These are phyloP conservation scores for Hyphodiscus sp. DNA, from an alignment of 2,329 filamentous ascomycete species.

Conservation along the genomic window DNA sequence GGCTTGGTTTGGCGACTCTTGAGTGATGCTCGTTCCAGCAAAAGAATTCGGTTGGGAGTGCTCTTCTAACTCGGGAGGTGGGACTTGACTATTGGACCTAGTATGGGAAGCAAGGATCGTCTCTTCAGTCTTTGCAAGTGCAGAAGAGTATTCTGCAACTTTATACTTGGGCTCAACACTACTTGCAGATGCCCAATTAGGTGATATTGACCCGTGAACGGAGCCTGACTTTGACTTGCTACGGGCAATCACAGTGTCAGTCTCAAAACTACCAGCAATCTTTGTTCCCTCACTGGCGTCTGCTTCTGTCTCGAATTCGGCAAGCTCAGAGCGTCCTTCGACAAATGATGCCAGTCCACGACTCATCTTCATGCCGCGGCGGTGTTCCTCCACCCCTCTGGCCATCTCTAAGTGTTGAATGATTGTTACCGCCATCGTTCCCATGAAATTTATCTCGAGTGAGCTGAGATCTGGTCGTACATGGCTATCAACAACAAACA, in stretches of 20 bases:
- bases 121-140: slow-evolving; percentile 16
- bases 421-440: slow-evolving; percentile 48
- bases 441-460: slow-evolving; percentile 48
- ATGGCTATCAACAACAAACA: slow-evolving; percentile 52
- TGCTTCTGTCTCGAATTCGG: slow-evolving; percentile 24
- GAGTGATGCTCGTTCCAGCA: slow-evolving; percentile 9
- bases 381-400: slow-evolving; percentile 46
- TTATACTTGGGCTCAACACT: slow-evolving; percentile 19
- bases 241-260: slow-evolving; percentile 11
- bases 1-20: slow-evolving; percentile 14
- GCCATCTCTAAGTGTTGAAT: slow-evolving; percentile 57
- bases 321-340: slow-evolving; percentile 34
- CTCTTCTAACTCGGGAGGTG: slow-evolving; percentile 11
- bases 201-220: slow-evolving; percentile 2
- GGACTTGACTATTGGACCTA: neutral
- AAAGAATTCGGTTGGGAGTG: slow-evolving; percentile 14
- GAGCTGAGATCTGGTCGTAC: slow-evolving; percentile 44
- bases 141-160: slow-evolving; percentile 23
- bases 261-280: slow-evolving; percentile 26
- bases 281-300: slow-evolving; percentile 25
- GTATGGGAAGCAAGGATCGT: slow-evolving; percentile 4
- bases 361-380: slow-evolving; percentile 47
- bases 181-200: slow-evolving; percentile 4
- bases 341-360: slow-evolving; percentile 49
- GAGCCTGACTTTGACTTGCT: slow-evolving; percentile 19